phyloP scores from a whole-genome alignment of 1,139 yeast species.

The Protomyces pachydermus region DNA sequence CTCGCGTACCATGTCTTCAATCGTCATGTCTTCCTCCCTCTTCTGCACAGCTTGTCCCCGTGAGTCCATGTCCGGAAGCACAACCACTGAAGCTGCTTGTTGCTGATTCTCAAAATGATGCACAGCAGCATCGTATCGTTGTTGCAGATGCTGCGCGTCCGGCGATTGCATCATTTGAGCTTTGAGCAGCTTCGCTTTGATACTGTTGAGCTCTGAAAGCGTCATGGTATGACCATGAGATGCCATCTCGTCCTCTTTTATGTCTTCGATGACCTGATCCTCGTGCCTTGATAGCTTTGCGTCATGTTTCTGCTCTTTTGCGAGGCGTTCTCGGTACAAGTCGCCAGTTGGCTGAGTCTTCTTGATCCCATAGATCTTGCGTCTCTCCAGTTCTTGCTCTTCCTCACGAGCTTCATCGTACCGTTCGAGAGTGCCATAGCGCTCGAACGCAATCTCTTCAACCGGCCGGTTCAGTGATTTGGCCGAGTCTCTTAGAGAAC shows the following conservation, averaged over 20 bases:
- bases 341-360: constrained; percentile 29
- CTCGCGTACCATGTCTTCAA: constrained; percentile 44
- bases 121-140: constrained; percentile 36
- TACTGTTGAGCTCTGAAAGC: constrained; percentile 27
- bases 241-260: constrained; percentile 17
- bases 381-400: constrained; percentile 36
- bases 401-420: constrained; percentile 40
- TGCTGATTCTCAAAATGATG: constrained; percentile 2
- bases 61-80: constrained; percentile 31
- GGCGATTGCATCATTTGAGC: constrained; percentile 39
- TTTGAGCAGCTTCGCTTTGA: constrained; percentile 41
- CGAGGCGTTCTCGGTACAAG: constrained; percentile 28
- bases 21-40: constrained; percentile 38
- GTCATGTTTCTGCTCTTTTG: constrained; percentile 7
- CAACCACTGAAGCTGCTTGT: constrained; percentile 24
- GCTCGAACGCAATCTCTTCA: constrained; percentile 36
- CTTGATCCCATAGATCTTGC: constrained; percentile 32
- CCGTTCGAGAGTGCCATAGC: constrained; percentile 36
- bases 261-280: constrained; percentile 6
- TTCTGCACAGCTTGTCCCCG: constrained; percentile 28
- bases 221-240: constrained; percentile 1
- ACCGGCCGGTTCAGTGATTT: constrained; percentile 29
- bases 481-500: constrained; percentile 31
- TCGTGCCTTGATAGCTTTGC: neutral
- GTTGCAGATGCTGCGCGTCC: constrained; percentile 36